A percentile compares a stretch with the other conserved stretches of the same genome.
Evolutionary conservation across 1,284 basidiomycete genomes (phyloP).

Genomic region (Coniophora puteana): DNA sequence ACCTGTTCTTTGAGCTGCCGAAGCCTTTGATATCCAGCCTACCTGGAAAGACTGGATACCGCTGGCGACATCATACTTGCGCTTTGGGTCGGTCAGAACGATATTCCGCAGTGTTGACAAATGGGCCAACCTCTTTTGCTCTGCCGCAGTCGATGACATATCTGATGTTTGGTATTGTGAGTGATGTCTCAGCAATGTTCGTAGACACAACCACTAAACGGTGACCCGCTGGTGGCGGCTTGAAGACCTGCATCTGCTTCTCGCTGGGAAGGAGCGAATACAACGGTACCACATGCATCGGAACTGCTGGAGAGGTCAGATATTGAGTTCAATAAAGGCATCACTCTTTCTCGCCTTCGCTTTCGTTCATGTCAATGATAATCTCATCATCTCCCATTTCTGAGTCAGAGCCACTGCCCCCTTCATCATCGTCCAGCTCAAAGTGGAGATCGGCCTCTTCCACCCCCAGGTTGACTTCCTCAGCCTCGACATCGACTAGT

Average conservation of each 20-base stretch:
- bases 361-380: slow-evolving; percentile 54
- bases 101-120: neutral
- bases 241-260: slow-evolving; percentile 95
- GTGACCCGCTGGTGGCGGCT: slow-evolving; percentile 79
- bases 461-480: slow-evolving; percentile 76
- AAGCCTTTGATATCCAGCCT: slow-evolving; percentile 94
- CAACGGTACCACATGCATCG: slow-evolving; percentile 86
- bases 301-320: slow-evolving; percentile 44
- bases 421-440: slow-evolving; percentile 43
- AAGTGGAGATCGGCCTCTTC: slow-evolving; percentile 50
- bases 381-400: slow-evolving; percentile 51
- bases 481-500: slow-evolving; percentile 64
- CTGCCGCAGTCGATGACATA: slow-evolving; percentile 97
- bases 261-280: slow-evolving; percentile 98
- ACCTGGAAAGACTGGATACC: slow-evolving; percentile 97
- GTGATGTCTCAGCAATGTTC: slow-evolving; percentile 97
- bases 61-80: slow-evolving; percentile 93
- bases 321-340: slow-evolving; percentile 3
- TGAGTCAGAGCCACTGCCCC: too few species aligned
- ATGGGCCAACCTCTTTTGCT: slow-evolving; percentile 80
- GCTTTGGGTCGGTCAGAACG: slow-evolving; percentile 42
- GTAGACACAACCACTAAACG: slow-evolving; percentile 96
- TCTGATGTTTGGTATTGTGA: slow-evolving; percentile 97
- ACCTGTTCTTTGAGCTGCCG: slow-evolving; percentile 91
- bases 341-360: slow-evolving; percentile 47